Evolutionary conservation across 192 early-diverging fungal genomes (phyloP), one percentile per base, ranked within the genome.

Genomic region (Backusella psychrophila): DNA sequence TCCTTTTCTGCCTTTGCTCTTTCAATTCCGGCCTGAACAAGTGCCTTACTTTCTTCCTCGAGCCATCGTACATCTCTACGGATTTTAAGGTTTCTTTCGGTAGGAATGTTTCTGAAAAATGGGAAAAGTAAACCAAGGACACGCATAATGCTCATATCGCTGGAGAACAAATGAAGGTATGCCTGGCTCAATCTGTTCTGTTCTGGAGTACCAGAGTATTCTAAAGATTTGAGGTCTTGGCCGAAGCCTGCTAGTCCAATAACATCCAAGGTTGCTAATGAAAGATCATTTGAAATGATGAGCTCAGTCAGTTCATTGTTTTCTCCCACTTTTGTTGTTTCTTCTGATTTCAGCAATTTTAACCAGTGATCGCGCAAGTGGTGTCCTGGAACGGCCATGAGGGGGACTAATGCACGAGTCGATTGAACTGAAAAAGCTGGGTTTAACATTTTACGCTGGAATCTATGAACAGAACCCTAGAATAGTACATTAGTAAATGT

Each of bases 371-470:
- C 73, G 21, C 72, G 74, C 52, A 89, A 42, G 3, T 53, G 31
- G 41, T 74, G 59, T 1, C 66, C 75, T 17, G 84, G 82, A 0
- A 49, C 39, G 4, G 76, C 74, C 79, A 90, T 82, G 34, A 78
- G 72, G 2, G 81, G 81, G 4, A 87, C 80, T 73, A 88, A 83
- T 7, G 72, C 75, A 33, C 86, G 86, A 56, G 89, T 82, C 6
- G 82, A 74, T 23, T 77, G 67, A 67, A 82, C 69, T 8, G 74
- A 73, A 39, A 90, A 90, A 14, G 87, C 85, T 5, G 89, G 89
- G 70, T 88, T 88, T 12, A 90, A 59, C 84, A 89, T 83, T 69
- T 88, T 89, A 38, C 89, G 82, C 63, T 90, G 89, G 36, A 75
- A 75, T 56, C 68, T 72, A 75, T 90, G 89, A 6, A 33, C 82